Percentiles rank a stretch among this genome's conserved stretches.
Evolutionary conservation across 306 rosid species (phyloP).

Genomic region (Senna siamea): DNA sequence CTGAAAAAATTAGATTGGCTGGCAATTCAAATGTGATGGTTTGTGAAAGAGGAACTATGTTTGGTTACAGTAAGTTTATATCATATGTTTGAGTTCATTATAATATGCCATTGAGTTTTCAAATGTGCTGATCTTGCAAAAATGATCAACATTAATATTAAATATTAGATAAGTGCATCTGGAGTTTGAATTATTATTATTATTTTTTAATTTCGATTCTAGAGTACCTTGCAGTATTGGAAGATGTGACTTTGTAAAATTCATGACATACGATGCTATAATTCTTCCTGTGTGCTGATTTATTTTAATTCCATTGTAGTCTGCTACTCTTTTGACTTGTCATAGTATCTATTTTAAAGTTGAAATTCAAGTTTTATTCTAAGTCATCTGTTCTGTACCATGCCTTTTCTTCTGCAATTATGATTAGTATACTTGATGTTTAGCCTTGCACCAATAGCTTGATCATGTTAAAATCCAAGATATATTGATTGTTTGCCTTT

Average conservation of each 20-base stretch:
- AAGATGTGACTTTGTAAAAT: conserved; percentile 18
- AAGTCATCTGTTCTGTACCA: not conserved
- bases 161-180: not conserved
- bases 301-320: conserved; percentile 23
- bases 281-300: conserved; percentile 13
- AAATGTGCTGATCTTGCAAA: conserved; percentile 6
- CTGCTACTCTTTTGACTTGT: conserved; percentile 21
- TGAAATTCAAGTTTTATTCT: conserved; percentile 15
- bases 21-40: conserved; percentile 98
- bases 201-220: no score
- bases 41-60: conserved; percentile 98
- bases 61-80: conserved; percentile 92
- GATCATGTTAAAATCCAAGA: not conserved
- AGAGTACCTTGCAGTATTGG: no score
- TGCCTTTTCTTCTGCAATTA: conserved; percentile 17
- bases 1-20: conserved; percentile 89
- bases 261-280: conserved; percentile 25
- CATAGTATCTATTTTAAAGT: not conserved
- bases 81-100: conserved; percentile 8
- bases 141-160: not conserved
- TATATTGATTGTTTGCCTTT: conserved; percentile 36
- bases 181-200: no score
- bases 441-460: conserved; percentile 13
- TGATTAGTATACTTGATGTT: conserved; percentile 23
- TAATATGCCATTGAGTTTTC: conserved; percentile 24